A percentile compares a stretch with the other conserved stretches of the same genome.
Conservation (phyloP, 2,329 filamentous ascomycete genomes). For the Pestalotiopsis sp. region DNA sequence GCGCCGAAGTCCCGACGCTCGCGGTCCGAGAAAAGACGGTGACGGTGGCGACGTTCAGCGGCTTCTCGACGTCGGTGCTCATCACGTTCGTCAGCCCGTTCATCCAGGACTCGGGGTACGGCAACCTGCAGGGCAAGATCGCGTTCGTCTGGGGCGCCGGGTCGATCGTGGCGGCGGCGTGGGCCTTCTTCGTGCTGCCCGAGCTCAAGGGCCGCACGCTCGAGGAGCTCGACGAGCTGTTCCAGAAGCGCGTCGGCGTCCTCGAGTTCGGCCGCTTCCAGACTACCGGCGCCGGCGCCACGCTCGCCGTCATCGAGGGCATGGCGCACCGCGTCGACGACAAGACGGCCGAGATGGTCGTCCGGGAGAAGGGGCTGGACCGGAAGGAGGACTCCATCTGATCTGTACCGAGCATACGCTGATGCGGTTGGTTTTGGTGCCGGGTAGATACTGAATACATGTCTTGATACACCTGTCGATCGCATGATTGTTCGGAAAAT, state of each 20-base stretch:
- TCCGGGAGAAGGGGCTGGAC: constrained; percentile 2
- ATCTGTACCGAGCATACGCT: neutral
- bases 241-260: constrained; percentile 20
- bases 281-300: constrained; percentile 8
- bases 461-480: neutral
- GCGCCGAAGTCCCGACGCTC: constrained; percentile 28
- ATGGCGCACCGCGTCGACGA: constrained; percentile 4
- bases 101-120: constrained; percentile 27
- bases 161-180: constrained; percentile 24
- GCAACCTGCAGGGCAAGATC: constrained; percentile 25
- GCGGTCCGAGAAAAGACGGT: constrained; percentile 32
- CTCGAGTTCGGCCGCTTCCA: constrained; percentile 12
- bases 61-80: constrained; percentile 26
- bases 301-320: constrained; percentile 4
- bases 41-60: constrained; percentile 27
- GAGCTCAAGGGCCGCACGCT: constrained; percentile 33
- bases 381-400: neutral
- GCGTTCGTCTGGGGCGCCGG: constrained; percentile 31
- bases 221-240: constrained; percentile 32
- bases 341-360: constrained; percentile 3
- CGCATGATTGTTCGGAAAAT: no score
- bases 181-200: constrained; percentile 31
- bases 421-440: neutral
- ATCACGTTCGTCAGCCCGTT: constrained; percentile 33
- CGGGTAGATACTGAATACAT: neutral